A percentile compares a stretch with the other conserved stretches of the same genome.
Evolutionary conservation across 805 yeast genomes (phyloP).

Genomic region (Torulaspora maleeae): DNA sequence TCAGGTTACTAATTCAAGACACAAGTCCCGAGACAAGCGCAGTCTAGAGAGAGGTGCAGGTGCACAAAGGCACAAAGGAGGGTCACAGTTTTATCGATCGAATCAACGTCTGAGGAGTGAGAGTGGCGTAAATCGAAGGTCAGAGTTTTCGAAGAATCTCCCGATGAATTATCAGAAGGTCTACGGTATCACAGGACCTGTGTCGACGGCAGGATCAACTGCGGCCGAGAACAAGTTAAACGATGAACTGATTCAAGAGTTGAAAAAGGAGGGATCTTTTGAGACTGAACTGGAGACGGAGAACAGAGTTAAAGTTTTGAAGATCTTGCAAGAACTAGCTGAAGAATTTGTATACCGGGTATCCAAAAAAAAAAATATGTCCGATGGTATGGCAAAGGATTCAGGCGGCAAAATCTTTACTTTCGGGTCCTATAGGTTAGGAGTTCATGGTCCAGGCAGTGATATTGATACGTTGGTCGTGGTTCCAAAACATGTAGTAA

Average conservation of each 20-base stretch:
- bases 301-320: conserved; percentile 71
- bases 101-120: conserved; percentile 1
- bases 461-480: conserved; percentile 97
- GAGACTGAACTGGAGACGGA: conserved; percentile 81
- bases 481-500: conserved; percentile 89
- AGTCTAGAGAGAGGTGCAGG: background rate
- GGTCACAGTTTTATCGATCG: background rate
- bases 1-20: conserved; percentile 1
- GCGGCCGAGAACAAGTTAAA: conserved; percentile 72
- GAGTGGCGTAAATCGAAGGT: background rate
- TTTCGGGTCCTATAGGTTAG: conserved; percentile 88
- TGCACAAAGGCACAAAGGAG: background rate
- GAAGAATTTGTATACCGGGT: conserved; percentile 81
- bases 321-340: conserved; percentile 64
- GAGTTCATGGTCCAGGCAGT: conserved; percentile 97
- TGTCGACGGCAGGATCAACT: conserved; percentile 80
- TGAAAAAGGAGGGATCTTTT: conserved; percentile 80
- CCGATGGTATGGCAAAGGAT: conserved; percentile 94
- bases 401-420: conserved; percentile 98
- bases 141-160: background rate
- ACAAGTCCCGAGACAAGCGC: conserved; percentile 1
- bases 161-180: conserved; percentile 34
- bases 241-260: conserved; percentile 69
- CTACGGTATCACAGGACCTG: conserved; percentile 50
- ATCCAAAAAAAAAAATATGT: conserved; percentile 79